phyloP scores from a whole-genome alignment of 2,329 filamentous ascomycete species.

The Talaromyces rugulosus region DNA sequence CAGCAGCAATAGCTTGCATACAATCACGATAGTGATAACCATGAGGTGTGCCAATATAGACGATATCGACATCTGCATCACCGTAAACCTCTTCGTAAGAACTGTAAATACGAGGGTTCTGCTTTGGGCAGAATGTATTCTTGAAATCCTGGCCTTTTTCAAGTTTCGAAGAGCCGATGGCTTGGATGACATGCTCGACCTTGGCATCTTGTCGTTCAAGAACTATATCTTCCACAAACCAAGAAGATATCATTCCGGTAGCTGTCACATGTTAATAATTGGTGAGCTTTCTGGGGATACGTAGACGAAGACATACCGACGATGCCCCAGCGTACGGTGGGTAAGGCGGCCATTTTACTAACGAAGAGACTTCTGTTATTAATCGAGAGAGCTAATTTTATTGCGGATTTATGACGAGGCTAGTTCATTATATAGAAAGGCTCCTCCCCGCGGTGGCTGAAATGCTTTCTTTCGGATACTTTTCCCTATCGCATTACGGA shows the following conservation, averaged over 20 bases:
- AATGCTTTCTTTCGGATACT: too few species aligned
- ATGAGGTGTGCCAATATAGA: constrained; percentile 19
- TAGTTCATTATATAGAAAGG: too few species aligned
- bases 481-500: too few species aligned
- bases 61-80: constrained; percentile 39
- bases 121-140: constrained; percentile 17
- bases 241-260: constrained; percentile 44
- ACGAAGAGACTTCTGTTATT: too few species aligned
- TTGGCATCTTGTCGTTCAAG: constrained; percentile 32
- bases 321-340: constrained; percentile 14
- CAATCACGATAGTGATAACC: background rate
- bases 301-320: constrained; percentile 3
- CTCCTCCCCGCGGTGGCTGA: too few species aligned
- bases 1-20: background rate
- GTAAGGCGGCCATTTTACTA: background rate
- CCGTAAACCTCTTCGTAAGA: constrained; percentile 10
- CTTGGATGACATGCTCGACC: constrained; percentile 40
- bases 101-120: constrained; percentile 11
- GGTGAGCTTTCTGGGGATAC: background rate
- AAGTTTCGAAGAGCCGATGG: constrained; percentile 39
- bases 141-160: constrained; percentile 39
- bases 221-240: constrained; percentile 43
- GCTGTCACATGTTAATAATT: constrained; percentile 17
- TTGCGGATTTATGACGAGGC: too few species aligned
- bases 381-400: too few species aligned